Base-by-base conservation (phyloP, 805 yeast genomes). In the Wickerhamomyces bovis region DNA sequence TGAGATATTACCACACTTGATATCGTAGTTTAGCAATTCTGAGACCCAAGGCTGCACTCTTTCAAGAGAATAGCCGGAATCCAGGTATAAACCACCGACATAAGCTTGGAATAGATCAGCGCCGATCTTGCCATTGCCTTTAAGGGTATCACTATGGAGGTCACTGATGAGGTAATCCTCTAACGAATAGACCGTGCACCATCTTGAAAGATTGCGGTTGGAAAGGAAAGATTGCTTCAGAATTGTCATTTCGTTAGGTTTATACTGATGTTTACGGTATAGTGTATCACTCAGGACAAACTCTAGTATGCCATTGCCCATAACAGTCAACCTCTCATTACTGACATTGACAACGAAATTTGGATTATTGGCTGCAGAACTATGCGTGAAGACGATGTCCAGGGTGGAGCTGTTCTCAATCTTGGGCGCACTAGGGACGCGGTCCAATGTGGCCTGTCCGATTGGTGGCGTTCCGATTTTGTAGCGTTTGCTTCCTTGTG, bases 291-390 rank as follows among this genome's bases (percentile, higher is more conserved):
- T 36, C 9, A 36, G 6, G 10, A 36, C n/a, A n/a, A 19, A 36
- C 11, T 20, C 16, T 3, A 89, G 68, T 19, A 87, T 76, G 1
- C 96, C 78, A 65, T 89, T 96, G 13, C 97, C 97, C 38, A 86
- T 67, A 58, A 86, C 88, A 67, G 87, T 96, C 21, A 89, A 68
- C 43, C 95, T 73, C 69, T 89, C 96, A 62, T 89, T 86, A 38
- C 41, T 36, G 13, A 25, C 38, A n/a, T 25, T 38, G 16, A 38
- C 20, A 7, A 21, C 7, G 20, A 6, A 20, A 2, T 18, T 19
- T 21, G 28, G 30, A 6, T 15, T 23, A 12, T 12, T 3, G 78
- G 76, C n/a, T 80, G 76, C 71, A 0, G 96, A 87, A 53, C 80
- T 79, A 62, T 89, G 96, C 30, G 83, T 78, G 59, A 88, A 89